phyloP scores from a whole-genome alignment of 2,329 filamentous ascomycete species.

The Pyricularia sp. region DNA sequence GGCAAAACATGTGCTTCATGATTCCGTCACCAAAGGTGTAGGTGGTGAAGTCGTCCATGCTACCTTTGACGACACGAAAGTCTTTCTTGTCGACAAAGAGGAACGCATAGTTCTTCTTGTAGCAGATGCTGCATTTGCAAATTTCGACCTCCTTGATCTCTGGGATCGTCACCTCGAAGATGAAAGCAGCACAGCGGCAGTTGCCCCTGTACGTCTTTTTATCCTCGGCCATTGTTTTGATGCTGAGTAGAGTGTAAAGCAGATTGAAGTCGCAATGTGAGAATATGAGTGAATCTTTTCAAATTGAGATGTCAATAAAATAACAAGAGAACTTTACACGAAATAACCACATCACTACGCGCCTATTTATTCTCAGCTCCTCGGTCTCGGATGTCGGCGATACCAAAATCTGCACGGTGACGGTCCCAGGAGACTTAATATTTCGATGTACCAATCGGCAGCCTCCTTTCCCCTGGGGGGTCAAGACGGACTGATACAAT shows the following conservation, averaged over 20 bases:
- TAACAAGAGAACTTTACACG: neutral
- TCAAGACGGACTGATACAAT: no score
- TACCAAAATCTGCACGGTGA: neutral
- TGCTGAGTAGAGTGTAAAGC: neutral
- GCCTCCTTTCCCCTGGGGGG: neutral
- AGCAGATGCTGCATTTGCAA: conserved; percentile 58
- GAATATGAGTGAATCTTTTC: neutral
- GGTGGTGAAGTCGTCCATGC: conserved; percentile 21
- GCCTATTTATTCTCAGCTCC: neutral
- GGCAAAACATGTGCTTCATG: conserved; percentile 31
- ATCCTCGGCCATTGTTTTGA: neutral
- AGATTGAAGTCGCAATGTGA: neutral
- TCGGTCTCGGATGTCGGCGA: neutral
- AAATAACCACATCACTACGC: neutral
- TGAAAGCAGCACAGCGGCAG: conserved; percentile 42
- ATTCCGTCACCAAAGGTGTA: conserved; percentile 27
- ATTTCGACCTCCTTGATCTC: conserved; percentile 42
- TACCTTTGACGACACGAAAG: conserved; percentile 34
- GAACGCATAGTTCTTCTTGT: conserved; percentile 32
- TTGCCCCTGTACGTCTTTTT: conserved; percentile 34
- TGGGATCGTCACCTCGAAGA: conserved; percentile 37
- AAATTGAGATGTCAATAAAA: no score
- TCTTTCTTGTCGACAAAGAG: conserved; percentile 16
- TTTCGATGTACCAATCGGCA: neutral
- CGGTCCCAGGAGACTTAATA: neutral